phyloP scores from a whole-genome alignment of 177 flowering plant genomes.

The Vitis hybrid region DNA sequence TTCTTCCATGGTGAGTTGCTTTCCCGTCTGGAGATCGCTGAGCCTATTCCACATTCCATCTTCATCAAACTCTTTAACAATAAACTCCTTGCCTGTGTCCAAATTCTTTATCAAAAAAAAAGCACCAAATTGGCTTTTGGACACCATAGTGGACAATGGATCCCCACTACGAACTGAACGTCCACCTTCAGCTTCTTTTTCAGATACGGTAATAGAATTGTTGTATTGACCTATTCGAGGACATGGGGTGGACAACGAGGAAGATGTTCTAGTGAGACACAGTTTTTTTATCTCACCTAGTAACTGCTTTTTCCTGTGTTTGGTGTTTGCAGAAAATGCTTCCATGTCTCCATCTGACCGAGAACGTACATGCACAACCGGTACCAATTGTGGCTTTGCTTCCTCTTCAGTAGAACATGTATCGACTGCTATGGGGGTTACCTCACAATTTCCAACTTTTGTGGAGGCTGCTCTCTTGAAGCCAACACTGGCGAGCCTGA shows the following conservation, averaged over 20 bases:
- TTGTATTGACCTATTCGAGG: conserved; percentile 20
- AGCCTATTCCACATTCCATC: conserved; percentile 76
- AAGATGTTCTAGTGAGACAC: conserved; percentile 47
- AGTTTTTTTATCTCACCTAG: conserved; percentile 46
- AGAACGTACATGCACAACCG: conserved; percentile 42
- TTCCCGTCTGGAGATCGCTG: conserved; percentile 79
- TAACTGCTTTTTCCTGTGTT: conserved; percentile 42
- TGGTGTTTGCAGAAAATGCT: conserved; percentile 19
- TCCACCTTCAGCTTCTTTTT: conserved; percentile 1
- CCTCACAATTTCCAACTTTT: conserved; percentile 13
- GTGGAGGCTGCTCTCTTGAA: conserved; percentile 21
- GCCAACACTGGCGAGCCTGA: conserved; percentile 28
- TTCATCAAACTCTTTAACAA: conserved; percentile 69
- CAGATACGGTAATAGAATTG: conserved; percentile 20
- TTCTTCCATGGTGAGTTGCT: conserved; percentile 79
- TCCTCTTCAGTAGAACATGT: conserved; percentile 4
- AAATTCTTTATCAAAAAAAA: conserved; percentile 74
- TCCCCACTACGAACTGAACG: conserved; percentile 4
- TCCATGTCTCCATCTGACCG: conserved; percentile 67
- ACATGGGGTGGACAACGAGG: conserved; percentile 28
- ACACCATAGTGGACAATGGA: conserved; percentile 10
- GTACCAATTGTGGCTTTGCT: conserved; percentile 11
- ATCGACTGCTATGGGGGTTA: not conserved
- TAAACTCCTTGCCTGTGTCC: conserved; percentile 86
- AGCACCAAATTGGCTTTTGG: conserved; percentile 28